These are phyloP conservation scores for Fusarium sp. DNA, from an alignment of 2,329 filamentous ascomycete species.

Conservation along the genomic window DNA sequence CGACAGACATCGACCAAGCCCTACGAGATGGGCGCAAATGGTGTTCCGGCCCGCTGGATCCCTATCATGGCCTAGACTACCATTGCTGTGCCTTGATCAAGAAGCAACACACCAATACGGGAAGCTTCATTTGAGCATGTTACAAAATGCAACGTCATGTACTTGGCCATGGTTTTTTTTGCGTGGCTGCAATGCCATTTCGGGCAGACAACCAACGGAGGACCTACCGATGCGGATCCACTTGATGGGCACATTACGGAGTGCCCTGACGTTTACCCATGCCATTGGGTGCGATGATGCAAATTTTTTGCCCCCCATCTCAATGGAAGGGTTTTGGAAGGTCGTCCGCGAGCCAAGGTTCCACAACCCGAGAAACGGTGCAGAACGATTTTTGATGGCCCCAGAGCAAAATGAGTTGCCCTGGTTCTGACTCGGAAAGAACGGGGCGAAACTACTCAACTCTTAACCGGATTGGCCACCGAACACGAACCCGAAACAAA, in stretches of 20 bases:
- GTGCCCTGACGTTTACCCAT: conserved; percentile 31
- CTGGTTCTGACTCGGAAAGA: conserved; percentile 36
- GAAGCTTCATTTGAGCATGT: conserved; percentile 9
- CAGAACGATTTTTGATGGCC: conserved; percentile 20
- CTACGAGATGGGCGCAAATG: conserved; percentile 67
- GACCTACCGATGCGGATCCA: conserved; percentile 27
- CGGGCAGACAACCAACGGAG: conserved; percentile 35
- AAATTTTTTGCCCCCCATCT: conserved; percentile 43
- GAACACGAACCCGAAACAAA: conserved; percentile 35
- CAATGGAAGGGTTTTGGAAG: conserved; percentile 46
- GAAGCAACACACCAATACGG: conserved; percentile 5
- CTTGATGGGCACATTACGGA: conserved; percentile 27
- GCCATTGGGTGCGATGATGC: conserved; percentile 44
- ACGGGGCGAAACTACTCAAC: conserved; percentile 13
- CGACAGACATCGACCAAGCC: conserved; percentile 64
- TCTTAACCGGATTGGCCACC: conserved; percentile 8
- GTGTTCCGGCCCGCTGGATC: conserved; percentile 70
- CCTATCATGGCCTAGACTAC: conserved; percentile 47
- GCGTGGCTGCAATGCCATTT: conserved; percentile 36
- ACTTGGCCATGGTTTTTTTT: conserved; percentile 45
- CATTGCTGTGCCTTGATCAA: conserved; percentile 10
- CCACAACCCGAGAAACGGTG: conserved; percentile 37
- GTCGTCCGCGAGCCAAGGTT: conserved; percentile 23
- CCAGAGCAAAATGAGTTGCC: conserved; percentile 16
- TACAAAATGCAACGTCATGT: conserved; percentile 39